Base-by-base conservation (phyloP, 768 basidiomycete genomes). In the Rubroboletus satanas region DNA sequence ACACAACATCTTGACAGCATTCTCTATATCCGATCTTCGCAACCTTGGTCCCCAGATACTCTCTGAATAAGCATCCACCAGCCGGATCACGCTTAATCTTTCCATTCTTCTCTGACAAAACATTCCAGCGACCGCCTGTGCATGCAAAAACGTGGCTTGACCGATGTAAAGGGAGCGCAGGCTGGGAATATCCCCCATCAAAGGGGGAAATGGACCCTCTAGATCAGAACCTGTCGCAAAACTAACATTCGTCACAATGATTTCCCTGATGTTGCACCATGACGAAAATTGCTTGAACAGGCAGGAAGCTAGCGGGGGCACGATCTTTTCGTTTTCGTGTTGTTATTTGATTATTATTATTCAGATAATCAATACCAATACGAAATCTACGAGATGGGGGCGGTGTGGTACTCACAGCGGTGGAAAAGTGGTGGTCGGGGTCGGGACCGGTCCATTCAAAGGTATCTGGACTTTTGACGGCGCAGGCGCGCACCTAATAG, bases 401-500 rank as follows among this genome's bases (percentile, higher is more conserved):
- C 10, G 7, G 29, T 9, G 32, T 32, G 29, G 31, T 29, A 74
- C 79, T 59, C 61, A 84, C 84, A 31, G 83, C 81, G n/a, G 73
- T 81, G 1, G 83, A 83, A 60, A 83, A 81, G 59, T 84, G 80
- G 54, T 85, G 82, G 12, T 76, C 78, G 26, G 83, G 82, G 60
- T 83, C 82, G 5, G 81, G 82, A 4, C 82, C 80, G n/a, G 71
- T 78, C 84, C 84, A 85, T 21, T 68, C 68, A 59, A 84, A 83
- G 21, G 58, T 64, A 43, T 67, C 69, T 33, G 81, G 82, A 49
- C 81, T 69, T 0, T 81, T 52, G 32, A 6, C 33, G 15, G 26
- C 10, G 42, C n/a, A 26, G 21, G 44, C 8, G 28, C 8, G 23
- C 8, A 18, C 18, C 9, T 21, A 17, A 23, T 44, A 11, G 42